phyloP scores from a whole-genome alignment of 495 filamentous ascomycete species.

The Penicillium steckii region DNA sequence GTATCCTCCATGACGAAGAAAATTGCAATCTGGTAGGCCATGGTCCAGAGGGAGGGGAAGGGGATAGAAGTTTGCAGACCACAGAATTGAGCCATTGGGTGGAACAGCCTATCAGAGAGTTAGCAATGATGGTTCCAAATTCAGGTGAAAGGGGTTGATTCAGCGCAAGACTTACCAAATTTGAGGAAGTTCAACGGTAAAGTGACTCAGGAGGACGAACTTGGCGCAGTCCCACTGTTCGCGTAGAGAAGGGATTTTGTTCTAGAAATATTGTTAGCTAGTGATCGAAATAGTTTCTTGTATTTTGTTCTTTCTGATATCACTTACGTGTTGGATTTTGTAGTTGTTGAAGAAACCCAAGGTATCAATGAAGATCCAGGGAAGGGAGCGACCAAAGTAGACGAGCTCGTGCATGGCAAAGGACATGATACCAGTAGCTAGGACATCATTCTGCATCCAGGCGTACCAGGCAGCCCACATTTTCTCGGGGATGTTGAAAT shows the following conservation, averaged over 20 bases:
- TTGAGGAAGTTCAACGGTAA: constrained; percentile 95
- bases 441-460: constrained; percentile 97
- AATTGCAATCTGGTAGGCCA: constrained; percentile 86
- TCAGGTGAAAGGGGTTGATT: too few species aligned
- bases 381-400: constrained; percentile 90
- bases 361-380: constrained; percentile 90
- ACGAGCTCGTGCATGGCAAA: constrained; percentile 92
- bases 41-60: constrained; percentile 80
- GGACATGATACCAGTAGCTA: constrained; percentile 95
- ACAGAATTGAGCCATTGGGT: constrained; percentile 93
- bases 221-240: constrained; percentile 95
- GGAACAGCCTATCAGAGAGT: constrained; percentile 66
- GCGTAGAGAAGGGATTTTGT: constrained; percentile 82
- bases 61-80: constrained; percentile 87
- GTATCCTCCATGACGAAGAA: constrained; percentile 97
- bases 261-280: constrained; percentile 39
- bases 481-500: constrained; percentile 79
- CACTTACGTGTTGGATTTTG: constrained; percentile 85
- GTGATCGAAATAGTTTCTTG: too few species aligned
- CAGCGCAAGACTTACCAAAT: constrained; percentile 66
- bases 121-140: not conserved
- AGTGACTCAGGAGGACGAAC: constrained; percentile 87
- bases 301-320: not conserved
- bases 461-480: constrained; percentile 96
- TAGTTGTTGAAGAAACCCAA: constrained; percentile 86